phyloP scores from a whole-genome alignment of 495 filamentous ascomycete genomes.

The Talaromyces nanjingensis region DNA sequence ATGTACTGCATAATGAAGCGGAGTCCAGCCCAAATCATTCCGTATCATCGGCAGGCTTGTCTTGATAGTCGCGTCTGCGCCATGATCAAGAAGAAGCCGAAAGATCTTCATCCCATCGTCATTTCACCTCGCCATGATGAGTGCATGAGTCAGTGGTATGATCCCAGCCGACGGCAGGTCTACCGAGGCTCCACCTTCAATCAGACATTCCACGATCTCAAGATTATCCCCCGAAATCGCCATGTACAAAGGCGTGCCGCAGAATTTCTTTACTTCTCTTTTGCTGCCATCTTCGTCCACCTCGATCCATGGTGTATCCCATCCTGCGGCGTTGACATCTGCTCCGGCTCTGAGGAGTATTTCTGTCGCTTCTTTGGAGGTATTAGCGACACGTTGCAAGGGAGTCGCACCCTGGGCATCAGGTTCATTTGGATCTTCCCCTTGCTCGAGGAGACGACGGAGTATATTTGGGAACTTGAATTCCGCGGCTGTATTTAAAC shows the following conservation, averaged over 20 bases:
- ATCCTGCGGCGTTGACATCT: neutral
- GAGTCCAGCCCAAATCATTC: neutral
- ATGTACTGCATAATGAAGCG: neutral
- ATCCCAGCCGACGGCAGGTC: neutral
- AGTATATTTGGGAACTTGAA: neutral
- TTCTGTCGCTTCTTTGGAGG: neutral
- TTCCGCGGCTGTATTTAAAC: neutral
- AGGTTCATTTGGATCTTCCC: conserved; percentile 1
- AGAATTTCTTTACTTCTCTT: conserved; percentile 1
- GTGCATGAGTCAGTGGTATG: neutral
- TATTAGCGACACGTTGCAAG: neutral
- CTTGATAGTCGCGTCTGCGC: conserved; percentile 12
- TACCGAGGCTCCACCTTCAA: neutral
- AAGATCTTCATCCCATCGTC: neutral
- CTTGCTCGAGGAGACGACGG: neutral
- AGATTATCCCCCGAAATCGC: neutral
- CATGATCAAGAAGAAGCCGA: conserved; percentile 11
- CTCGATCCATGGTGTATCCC: neutral
- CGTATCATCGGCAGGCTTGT: neutral
- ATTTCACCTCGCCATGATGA: neutral
- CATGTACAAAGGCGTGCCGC: conserved; percentile 2
- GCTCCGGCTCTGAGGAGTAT: conserved; percentile 4
- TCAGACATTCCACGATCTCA: neutral
- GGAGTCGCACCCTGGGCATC: neutral
- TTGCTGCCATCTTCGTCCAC: neutral